Evolutionary conservation across 2,329 filamentous ascomycete species (phyloP), one percentile per base, ranked within the genome.

Genomic region (Trichoderma brevicompactum): DNA sequence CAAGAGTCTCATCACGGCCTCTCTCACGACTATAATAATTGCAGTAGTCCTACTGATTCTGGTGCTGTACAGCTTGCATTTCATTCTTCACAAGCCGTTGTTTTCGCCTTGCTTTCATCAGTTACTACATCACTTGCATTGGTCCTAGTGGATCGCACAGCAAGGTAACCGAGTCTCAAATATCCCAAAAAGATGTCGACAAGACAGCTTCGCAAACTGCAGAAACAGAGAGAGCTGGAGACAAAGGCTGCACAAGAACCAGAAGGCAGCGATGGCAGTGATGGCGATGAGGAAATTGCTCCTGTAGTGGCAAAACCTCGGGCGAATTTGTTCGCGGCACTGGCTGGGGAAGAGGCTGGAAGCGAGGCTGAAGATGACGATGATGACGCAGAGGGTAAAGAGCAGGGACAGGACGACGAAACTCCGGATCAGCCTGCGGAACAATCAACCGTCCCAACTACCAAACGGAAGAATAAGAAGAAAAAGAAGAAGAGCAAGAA

Each of bases 191-290:
- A 48, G 44, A 85, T 85, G 83, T 84, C 83, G 19, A 83, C 76
- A 64, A 76, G 83, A 53, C 83, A 85, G 68, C 72, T 85, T 49
- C 81, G 82, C 52, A 85, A 82, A 74, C 75, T 85, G 41, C 82
- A 82, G 65, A 79, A 83, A 73, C 81, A 83, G 73, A 78, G 79
- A 54, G 81, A 84, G 70, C 74, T 82, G 15, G 77, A 79, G 54
- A 69, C 72, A 52, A 68, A 8, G 38, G 59, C 3, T 38, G 36
- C 1, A 3, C 60, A 68, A 7, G 68, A 73, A 12, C 63, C 71
- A 7, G 72, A 74, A 5, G 73, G 74, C 15, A 73, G 73, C 55
- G 76, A 79, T n/a, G 75, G 74, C 1, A 70, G 28, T 15, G 71
- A 70, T 15, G 74, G 74, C 1, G 70, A 32, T n/a, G 71, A 71